phyloP scores from a whole-genome alignment of 1,284 basidiomycete species.

The Nidula niveotomentosa region DNA sequence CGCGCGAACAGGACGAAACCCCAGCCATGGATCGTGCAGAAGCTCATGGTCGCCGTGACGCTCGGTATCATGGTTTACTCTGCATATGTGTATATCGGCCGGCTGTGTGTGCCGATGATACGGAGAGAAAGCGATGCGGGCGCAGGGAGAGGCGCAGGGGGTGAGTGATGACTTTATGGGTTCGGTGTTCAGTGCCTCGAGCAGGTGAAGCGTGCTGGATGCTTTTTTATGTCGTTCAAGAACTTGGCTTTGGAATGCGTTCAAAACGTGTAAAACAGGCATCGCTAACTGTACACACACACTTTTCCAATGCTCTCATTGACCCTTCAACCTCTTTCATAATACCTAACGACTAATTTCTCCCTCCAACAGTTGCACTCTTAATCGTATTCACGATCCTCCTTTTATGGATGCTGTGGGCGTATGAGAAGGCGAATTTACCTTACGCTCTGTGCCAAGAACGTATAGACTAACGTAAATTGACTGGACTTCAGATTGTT shows the following conservation, averaged over 20 bases:
- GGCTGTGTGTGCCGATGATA: constrained; percentile 67
- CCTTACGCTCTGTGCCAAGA: too few relatives aligned
- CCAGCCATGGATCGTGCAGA: constrained; percentile 64
- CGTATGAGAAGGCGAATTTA: constrained; percentile 12
- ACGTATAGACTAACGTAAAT: too few relatives aligned
- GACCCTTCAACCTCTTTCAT: not conserved
- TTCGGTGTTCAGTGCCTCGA: not conserved
- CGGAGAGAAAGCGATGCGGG: constrained; percentile 33
- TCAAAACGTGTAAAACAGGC: too few relatives aligned
- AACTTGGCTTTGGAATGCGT: too few relatives aligned
- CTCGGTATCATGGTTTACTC: constrained; percentile 56
- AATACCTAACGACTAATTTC: not conserved
- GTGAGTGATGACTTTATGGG: constrained; percentile 39
- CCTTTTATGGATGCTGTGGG: constrained; percentile 72
- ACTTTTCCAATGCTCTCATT: too few relatives aligned
- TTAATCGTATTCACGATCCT: constrained; percentile 58
- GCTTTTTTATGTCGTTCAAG: too few relatives aligned
- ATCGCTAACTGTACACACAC: too few relatives aligned
- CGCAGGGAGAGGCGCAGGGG: constrained; percentile 48
- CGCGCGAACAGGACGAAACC: constrained; percentile 38
- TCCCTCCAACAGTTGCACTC: constrained; percentile 46
- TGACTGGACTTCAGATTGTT: too few relatives aligned
- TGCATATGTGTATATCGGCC: constrained; percentile 71
- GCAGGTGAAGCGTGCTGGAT: not conserved
- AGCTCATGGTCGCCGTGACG: constrained; percentile 54